These are phyloP conservation scores for Termitomyces sp. DNA, from an alignment of 768 basidiomycete genomes.

Conservation along the genomic window DNA sequence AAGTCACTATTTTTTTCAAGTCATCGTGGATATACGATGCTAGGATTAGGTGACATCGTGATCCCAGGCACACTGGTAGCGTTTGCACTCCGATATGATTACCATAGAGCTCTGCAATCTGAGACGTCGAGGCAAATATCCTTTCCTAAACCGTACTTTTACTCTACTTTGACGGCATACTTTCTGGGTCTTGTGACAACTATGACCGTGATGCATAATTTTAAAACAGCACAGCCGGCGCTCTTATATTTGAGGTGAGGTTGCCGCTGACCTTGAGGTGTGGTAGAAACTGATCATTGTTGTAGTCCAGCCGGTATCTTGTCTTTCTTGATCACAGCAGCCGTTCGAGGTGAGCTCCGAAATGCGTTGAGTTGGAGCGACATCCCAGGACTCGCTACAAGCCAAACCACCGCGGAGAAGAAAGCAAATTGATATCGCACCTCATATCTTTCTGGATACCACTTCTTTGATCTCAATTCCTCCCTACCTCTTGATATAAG, in stretches of 20 bases:
- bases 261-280: neutral
- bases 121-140: slow-evolving; percentile 19
- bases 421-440: slow-evolving; percentile 6
- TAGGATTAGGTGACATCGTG: slow-evolving; percentile 89
- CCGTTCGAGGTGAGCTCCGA: slow-evolving; percentile 60
- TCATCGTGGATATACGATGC: slow-evolving; percentile 71
- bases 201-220: slow-evolving; percentile 81
- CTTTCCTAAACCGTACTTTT: slow-evolving; percentile 75
- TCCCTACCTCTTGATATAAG: neutral
- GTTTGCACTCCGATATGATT: slow-evolving; percentile 83
- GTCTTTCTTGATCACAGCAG: slow-evolving; percentile 56
- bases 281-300: neutral
- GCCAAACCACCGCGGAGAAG: slow-evolving; percentile 6
- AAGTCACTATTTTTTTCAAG: slow-evolving; percentile 51
- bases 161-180: slow-evolving; percentile 64
- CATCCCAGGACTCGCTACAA: slow-evolving; percentile 21
- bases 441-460: neutral
- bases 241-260: slow-evolving; percentile 85
- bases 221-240: slow-evolving; percentile 80
- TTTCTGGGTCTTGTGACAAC: slow-evolving; percentile 65
- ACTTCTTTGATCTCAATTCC: neutral
- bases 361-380: slow-evolving; percentile 74
- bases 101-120: slow-evolving; percentile 32
- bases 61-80: slow-evolving; percentile 67
- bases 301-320: slow-evolving; percentile 70